Conservation (phyloP, 352 stramenopile genomes). For the Saprolegnia parasitica region DNA sequence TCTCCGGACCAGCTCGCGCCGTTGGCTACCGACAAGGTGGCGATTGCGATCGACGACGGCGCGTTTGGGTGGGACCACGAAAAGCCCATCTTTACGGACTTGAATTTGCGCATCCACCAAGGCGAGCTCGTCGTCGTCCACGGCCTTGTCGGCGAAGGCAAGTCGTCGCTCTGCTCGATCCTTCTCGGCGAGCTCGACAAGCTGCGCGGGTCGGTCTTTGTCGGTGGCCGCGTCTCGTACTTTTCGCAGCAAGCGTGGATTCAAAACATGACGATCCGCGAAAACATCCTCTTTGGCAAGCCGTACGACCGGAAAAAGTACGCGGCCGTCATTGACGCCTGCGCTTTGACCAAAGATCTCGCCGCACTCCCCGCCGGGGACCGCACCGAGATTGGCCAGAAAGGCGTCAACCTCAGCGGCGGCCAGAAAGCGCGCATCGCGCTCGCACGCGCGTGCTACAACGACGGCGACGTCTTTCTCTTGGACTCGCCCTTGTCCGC, state of each 20-base stretch:
- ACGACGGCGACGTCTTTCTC: constrained; percentile 27
- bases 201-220: constrained; percentile 35
- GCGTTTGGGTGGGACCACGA: constrained; percentile 53
- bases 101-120: constrained; percentile 41
- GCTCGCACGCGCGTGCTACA: constrained; percentile 28
- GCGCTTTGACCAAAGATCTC: constrained; percentile 30
- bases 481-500: constrained; percentile 36
- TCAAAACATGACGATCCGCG: constrained; percentile 85
- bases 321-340: constrained; percentile 31
- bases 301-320: constrained; percentile 60
- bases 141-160: constrained; percentile 46
- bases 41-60: constrained; percentile 51
- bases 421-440: constrained; percentile 40
- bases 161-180: constrained; percentile 51
- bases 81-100: constrained; percentile 33
- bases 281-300: constrained; percentile 85
- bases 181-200: constrained; percentile 85
- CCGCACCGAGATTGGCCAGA: constrained; percentile 46
- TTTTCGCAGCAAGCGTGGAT: constrained; percentile 92
- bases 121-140: constrained; percentile 53
- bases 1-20: background rate
- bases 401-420: constrained; percentile 48
- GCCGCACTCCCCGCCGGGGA: constrained; percentile 54
- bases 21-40: constrained; percentile 22
- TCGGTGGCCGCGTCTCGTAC: constrained; percentile 40